Percentiles rank a stretch among this genome's conserved stretches.
Evolutionary conservation across 768 basidiomycete species (phyloP).

Genomic region (Sporobolomyces roseus): DNA sequence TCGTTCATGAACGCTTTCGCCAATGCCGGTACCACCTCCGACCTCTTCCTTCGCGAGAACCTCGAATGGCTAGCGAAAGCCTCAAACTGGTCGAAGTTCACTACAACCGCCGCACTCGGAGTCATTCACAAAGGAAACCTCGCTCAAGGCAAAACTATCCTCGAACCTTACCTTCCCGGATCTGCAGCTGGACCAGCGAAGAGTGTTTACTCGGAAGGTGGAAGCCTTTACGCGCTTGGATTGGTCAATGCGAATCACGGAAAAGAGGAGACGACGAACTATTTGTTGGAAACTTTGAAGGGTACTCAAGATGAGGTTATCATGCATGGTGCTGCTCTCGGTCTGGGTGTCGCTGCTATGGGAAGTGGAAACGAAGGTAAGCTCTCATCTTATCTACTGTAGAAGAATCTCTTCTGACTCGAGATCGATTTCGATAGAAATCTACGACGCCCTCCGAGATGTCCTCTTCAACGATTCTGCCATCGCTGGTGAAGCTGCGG

Average conservation of each 20-base stretch:
- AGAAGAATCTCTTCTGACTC: too few relatives aligned
- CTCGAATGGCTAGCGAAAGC: constrained; percentile 94
- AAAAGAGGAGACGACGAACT: constrained; percentile 48
- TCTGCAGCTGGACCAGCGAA: constrained; percentile 50
- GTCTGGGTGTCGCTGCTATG: constrained; percentile 93
- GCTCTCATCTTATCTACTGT: constrained; percentile 27
- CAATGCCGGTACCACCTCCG: constrained; percentile 96
- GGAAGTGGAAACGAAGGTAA: constrained; percentile 70
- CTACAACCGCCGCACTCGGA: constrained; percentile 91
- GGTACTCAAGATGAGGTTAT: constrained; percentile 75
- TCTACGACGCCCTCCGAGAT: constrained; percentile 86
- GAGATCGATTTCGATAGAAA: too few relatives aligned
- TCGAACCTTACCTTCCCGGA: constrained; percentile 85
- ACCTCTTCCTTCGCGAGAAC: constrained; percentile 87
- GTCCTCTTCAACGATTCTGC: constrained; percentile 90
- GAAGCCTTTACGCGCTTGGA: constrained; percentile 90
- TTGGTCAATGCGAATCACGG: constrained; percentile 91
- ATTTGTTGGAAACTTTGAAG: constrained; percentile 74
- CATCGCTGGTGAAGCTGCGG: constrained; percentile 89
- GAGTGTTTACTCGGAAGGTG: constrained; percentile 87
- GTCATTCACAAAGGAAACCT: constrained; percentile 97
- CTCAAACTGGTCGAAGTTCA: constrained; percentile 98
- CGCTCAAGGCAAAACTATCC: constrained; percentile 83
- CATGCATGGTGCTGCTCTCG: constrained; percentile 94
- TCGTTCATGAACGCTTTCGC: constrained; percentile 96